Base-by-base conservation (phyloP, 1,284 basidiomycete species). In the Testicularia cyperi region DNA sequence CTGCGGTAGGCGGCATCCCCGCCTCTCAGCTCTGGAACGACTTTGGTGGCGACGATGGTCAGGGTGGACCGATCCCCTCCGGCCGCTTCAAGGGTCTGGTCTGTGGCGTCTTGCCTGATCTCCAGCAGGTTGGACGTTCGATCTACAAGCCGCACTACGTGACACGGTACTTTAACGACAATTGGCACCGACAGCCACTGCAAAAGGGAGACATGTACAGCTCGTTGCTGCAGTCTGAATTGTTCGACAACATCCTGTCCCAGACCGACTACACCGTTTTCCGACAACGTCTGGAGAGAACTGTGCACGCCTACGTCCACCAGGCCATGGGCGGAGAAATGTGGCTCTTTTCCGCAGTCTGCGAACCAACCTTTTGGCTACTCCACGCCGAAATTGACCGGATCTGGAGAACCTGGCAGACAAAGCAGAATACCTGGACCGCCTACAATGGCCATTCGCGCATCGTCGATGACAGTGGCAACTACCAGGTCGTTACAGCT, bases 281-380 rank as follows among this genome's bases (percentile, higher is more conserved):
- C 8, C 38, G 51, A 1, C 14, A 6, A 8, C 20, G 25, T 6
- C 32, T 54, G 13, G 51, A 61, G 18, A 25, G 33, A 3, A 51
- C 39, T 3, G 12, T 61, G 0, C 57, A 61, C 24, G 25, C 43
- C 1, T 54, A 42, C 43, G 41, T 49, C 14, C 51, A 51, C 19
- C 51, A 47, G 20, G 23, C 35, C 21, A 54, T 61, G 9, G 38
- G 43, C 16, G 51, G 51, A 6, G 51, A 49, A 22, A 61, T 61
- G 49, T 45, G 35, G 32, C 29, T 61, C 10, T 46, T 42, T 21
- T 39, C 30, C 10, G 36, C 38, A 9, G 26, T 38, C 25, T 55
- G 51, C 51, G 57, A 61, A 27, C 46, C 57, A 7, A 34, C 43
- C 5, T 61, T 61, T 37, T 61, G 57, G 57, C 18, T 55, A 6